Percentiles rank a stretch among this genome's conserved stretches.
Conservation (phyloP, 108 stramenopile genomes). For the Hondaea fermentalgiana region DNA sequence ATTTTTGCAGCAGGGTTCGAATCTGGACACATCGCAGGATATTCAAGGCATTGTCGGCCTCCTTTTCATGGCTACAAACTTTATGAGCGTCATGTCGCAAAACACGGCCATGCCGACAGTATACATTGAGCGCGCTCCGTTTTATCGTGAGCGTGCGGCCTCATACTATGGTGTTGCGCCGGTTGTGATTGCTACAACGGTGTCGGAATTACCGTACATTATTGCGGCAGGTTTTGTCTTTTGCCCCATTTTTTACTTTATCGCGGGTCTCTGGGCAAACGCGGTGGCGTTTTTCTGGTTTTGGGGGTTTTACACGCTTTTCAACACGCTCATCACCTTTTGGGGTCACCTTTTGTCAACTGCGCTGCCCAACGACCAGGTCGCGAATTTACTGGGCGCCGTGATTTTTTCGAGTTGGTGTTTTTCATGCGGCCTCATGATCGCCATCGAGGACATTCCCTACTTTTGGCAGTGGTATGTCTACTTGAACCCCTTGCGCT, state of each 20-base stretch:
- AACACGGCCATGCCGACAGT: slow-evolving; percentile 42
- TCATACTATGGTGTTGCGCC: slow-evolving; percentile 26
- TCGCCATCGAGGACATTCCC: background rate
- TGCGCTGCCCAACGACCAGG: background rate
- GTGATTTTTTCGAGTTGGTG: background rate
- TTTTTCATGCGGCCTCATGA: background rate
- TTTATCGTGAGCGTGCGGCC: slow-evolving; percentile 48
- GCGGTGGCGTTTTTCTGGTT: background rate
- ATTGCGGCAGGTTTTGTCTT: background rate
- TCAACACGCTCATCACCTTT: background rate
- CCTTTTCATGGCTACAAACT: background rate
- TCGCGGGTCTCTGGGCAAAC: background rate
- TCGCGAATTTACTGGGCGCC: background rate
- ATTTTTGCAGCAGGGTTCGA: background rate
- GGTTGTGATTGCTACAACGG: background rate
- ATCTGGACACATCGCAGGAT: background rate
- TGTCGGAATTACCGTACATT: background rate
- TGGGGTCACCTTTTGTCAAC: background rate
- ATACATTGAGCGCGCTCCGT: slow-evolving; percentile 40
- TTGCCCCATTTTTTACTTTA: background rate
- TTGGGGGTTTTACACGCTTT: background rate
- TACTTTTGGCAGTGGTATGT: background rate
- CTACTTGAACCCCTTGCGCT: background rate
- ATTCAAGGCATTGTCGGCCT: background rate
- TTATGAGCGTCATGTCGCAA: slow-evolving; percentile 37